Evolutionary conservation across 169 alveolate species (phyloP).

Genomic region (Plasmodium relictum): DNA sequence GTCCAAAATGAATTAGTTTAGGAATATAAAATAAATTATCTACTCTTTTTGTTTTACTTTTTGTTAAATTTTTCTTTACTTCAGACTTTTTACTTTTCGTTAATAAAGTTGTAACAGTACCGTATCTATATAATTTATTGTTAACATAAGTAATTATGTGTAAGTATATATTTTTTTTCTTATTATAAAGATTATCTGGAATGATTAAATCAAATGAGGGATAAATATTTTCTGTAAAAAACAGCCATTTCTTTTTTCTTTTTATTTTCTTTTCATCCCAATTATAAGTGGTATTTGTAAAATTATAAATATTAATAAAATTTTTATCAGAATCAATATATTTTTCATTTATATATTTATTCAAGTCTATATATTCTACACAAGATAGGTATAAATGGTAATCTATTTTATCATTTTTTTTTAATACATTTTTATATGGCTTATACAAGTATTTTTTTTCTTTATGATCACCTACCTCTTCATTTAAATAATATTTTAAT

Average conservation of each 20-base stretch:
- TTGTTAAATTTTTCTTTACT: background rate
- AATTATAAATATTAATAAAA: conserved; percentile 34
- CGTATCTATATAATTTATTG: conserved; percentile 43
- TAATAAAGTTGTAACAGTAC: conserved; percentile 5
- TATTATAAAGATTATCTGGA: conserved; percentile 14
- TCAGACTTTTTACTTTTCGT: conserved; percentile 11
- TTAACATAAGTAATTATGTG: conserved; percentile 63
- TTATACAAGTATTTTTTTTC: conserved; percentile 14
- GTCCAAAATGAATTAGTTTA: conserved; percentile 27
- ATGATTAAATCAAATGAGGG: conserved; percentile 23
- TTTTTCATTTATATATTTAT: conserved; percentile 33
- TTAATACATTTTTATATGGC: conserved; percentile 31
- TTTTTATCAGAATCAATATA: conserved; percentile 21
- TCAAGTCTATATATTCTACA: conserved; percentile 56
- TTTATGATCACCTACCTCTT: background rate
- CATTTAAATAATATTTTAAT: background rate
- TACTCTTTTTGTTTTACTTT: background rate
- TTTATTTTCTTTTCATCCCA: conserved; percentile 22
- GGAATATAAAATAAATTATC: conserved; percentile 32
- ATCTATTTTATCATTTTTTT: conserved; percentile 45
- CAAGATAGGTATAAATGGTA: conserved; percentile 65
- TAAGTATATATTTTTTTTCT: conserved; percentile 32
- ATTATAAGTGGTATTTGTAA: conserved; percentile 13
- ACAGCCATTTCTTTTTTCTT: conserved; percentile 4
- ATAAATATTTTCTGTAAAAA: background rate